A percentile compares a stretch with the other conserved stretches of the same genome.
Evolutionary conservation across 768 basidiomycete genomes (phyloP).

Genomic region (Boletus reticuloceps): DNA sequence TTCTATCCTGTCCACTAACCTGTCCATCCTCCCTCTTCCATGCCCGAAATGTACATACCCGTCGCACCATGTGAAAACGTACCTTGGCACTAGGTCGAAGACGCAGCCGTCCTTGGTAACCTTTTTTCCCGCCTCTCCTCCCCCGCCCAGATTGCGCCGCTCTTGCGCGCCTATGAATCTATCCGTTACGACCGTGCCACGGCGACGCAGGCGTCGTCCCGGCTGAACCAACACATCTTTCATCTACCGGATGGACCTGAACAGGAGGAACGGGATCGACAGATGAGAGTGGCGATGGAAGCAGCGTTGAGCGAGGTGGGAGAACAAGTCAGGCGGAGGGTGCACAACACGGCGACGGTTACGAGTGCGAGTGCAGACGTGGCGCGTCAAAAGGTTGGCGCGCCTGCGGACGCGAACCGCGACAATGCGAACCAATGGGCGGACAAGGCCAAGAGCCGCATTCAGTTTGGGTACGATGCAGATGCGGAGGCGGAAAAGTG

Average conservation of each 20-base stretch:
- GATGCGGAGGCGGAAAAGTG: constrained; percentile 49
- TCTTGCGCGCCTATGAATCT: constrained; percentile 51
- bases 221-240: constrained; percentile 52
- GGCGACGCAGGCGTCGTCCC: constrained; percentile 46
- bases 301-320: constrained; percentile 29
- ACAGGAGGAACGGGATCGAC: constrained; percentile 48
- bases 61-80: neutral
- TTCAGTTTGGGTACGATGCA: constrained; percentile 54
- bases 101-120: constrained; percentile 42
- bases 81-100: constrained; percentile 29
- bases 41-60: no score
- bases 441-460: constrained; percentile 46
- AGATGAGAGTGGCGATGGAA: constrained; percentile 50
- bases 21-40: neutral
- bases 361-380: neutral
- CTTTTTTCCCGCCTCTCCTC: constrained; percentile 48
- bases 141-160: constrained; percentile 39
- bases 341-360: constrained; percentile 14
- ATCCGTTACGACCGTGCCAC: constrained; percentile 51
- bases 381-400: neutral
- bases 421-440: constrained; percentile 58
- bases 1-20: neutral
- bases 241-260: constrained; percentile 54
- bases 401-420: neutral
- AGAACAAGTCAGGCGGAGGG: constrained; percentile 3